Base-by-base conservation (phyloP, 1,284 basidiomycete genomes). In the Pholiota adiposa region DNA sequence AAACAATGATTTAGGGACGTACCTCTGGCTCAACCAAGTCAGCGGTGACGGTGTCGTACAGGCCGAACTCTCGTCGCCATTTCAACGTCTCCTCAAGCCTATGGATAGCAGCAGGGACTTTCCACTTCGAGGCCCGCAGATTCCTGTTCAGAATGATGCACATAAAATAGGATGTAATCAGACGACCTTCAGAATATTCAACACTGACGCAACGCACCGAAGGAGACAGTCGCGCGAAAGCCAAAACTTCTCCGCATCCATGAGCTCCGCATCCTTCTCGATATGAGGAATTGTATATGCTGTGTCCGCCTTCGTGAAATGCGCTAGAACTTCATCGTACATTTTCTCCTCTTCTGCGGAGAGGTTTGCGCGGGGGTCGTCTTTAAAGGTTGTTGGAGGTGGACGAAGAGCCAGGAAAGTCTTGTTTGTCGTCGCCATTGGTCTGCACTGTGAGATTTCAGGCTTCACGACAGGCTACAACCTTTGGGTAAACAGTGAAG, bases 241-340 rank as follows among this genome's bases (percentile, higher is more conserved):
- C 89, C 90, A 93, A 71, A 90, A 90, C 72, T 85, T 85, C 70
- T 93, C 90, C 48, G 79, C 80, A 48, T 90, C 89, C 48, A 65
- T 77, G 50, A 92, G 73, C 50, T 76, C 71, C 7, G 43, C 40
- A 11, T 79, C 81, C 6, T 84, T 78, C 46, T 81, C 77, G 12
- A 77, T 70, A 12, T 74, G 77, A 8, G 87, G 84, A 40, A 92
- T 68, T 11, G 67, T 70, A 69, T 90, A 91, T 2, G 50, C 59
- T 1, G 63, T 63, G 7, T 76, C 77, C 0, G 77, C 67, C 19
- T 72, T 70, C 5, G 79, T 67, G 67, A 92, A 91, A 70, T 92
- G 84, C 8, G 73, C 75, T 44, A 88, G 74, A 11, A 92, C 84
- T 43, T 77, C 75, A 23, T 83, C 73, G 63, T 85, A 83, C 73